Evolutionary conservation across 2,329 filamentous ascomycete genomes (phyloP).

Genomic region (Aureobasidium pullulans): DNA sequence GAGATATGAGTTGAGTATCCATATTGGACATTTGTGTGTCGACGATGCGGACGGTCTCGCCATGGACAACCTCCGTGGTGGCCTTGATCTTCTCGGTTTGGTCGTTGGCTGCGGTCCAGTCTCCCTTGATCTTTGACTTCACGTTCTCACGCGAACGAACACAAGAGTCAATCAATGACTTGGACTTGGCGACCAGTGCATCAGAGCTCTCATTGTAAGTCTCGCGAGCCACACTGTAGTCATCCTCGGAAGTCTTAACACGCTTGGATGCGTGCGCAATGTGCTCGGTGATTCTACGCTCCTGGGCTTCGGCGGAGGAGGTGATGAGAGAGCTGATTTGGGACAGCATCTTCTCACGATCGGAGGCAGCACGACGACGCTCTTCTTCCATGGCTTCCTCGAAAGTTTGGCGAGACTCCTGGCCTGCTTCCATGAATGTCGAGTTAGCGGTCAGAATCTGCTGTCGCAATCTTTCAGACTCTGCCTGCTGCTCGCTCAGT

Average conservation of each 20-base stretch:
- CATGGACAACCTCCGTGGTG: constrained; percentile 79
- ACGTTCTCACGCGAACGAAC: constrained; percentile 66
- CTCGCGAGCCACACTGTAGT: constrained; percentile 49
- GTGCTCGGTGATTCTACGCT: constrained; percentile 59
- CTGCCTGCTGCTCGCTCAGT: constrained; percentile 66
- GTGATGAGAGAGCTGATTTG: constrained; percentile 75
- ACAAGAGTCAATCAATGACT: constrained; percentile 62
- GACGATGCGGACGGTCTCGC: constrained; percentile 82
- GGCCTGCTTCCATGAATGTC: constrained; percentile 61
- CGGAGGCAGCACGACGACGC: constrained; percentile 60
- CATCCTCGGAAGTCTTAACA: constrained; percentile 41
- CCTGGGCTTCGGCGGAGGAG: constrained; percentile 65
- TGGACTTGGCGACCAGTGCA: constrained; percentile 63
- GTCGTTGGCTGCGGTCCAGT: constrained; percentile 73
- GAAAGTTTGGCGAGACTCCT: constrained; percentile 57
- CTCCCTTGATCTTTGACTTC: constrained; percentile 74
- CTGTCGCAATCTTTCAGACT: constrained; percentile 64
- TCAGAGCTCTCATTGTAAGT: constrained; percentile 67
- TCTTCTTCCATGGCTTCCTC: constrained; percentile 69
- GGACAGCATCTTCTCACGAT: constrained; percentile 64
- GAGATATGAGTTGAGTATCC: constrained; percentile 75
- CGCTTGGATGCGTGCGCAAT: constrained; percentile 56
- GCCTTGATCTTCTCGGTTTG: constrained; percentile 77
- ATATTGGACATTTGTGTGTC: constrained; percentile 84
- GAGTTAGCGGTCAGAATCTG: constrained; percentile 66